Evolutionary conservation across 176 grass and related monocot genomes (phyloP).

Genomic region (Bonia amplexicaulis): DNA sequence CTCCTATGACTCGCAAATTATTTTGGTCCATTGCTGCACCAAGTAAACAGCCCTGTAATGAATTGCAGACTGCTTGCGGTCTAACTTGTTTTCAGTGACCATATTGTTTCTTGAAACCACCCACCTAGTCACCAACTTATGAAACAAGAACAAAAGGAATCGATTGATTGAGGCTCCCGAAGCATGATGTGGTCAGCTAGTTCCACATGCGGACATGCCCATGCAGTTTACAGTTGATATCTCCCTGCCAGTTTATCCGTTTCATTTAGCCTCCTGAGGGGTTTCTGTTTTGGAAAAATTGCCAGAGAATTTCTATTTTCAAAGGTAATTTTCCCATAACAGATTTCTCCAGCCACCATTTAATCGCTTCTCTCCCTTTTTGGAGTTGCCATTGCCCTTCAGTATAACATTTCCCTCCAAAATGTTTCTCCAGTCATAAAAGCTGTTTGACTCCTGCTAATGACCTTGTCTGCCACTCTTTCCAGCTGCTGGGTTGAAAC

Average conservation of each 20-base stretch:
- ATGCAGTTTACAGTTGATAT: neutral
- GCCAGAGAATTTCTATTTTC: neutral
- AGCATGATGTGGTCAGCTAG: neutral
- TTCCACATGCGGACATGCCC: neutral
- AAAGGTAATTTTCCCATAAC: neutral
- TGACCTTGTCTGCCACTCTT: neutral
- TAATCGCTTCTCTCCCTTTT: neutral
- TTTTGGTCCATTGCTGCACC: neutral
- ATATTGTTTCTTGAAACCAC: neutral
- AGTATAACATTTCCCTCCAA: neutral
- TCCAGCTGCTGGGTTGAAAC: neutral
- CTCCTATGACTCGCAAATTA: neutral
- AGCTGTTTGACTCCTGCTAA: neutral
- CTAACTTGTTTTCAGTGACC: neutral
- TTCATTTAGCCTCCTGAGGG: neutral
- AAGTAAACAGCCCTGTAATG: neutral
- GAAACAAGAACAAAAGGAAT: neutral
- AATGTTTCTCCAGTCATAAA: neutral
- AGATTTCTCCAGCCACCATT: neutral
- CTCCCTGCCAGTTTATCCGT: neutral
- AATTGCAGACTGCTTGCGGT: neutral
- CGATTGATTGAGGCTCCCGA: neutral
- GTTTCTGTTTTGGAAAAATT: slow-evolving; percentile 4
- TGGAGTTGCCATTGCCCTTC: slow-evolving; percentile 1
- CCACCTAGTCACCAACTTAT: neutral